Evolutionary conservation across 2,329 filamentous ascomycete species (phyloP).

Genomic region (Calonectria ilicicola): DNA sequence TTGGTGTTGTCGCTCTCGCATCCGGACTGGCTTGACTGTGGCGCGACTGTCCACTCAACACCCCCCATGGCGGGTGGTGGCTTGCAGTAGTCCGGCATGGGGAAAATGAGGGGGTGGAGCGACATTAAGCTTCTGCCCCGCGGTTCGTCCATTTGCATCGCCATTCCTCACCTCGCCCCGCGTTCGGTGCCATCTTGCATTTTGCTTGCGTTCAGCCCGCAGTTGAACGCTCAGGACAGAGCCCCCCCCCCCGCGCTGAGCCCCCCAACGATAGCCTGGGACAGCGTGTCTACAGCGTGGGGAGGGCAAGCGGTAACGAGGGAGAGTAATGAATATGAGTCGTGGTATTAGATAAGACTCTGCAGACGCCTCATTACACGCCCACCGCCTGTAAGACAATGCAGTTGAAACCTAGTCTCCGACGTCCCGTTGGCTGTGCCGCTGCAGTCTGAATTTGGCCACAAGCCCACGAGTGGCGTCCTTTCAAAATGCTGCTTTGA

Average conservation of each 20-base stretch:
- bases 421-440: neutral
- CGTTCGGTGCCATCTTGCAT: neutral
- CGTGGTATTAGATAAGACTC: neutral
- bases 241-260: neutral
- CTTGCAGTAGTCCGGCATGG: constrained; percentile 43
- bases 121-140: constrained; percentile 18
- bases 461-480: constrained; percentile 6
- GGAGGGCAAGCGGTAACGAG: neutral
- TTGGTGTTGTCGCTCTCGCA: neutral
- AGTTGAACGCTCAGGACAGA: neutral
- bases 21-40: neutral
- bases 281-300: constrained; percentile 17
- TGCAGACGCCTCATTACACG: neutral
- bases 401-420: constrained; percentile 8
- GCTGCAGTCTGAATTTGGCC: constrained; percentile 9
- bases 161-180: constrained; percentile 2
- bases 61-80: constrained; percentile 35
- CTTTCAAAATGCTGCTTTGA: neutral
- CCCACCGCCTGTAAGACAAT: neutral
- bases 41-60: constrained; percentile 15
- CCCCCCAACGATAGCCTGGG: neutral
- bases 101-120: constrained; percentile 41
- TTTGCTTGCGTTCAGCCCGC: constrained; percentile 11
- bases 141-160: constrained; percentile 14
- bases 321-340: constrained; percentile 18